Evolutionary conservation across 2,329 filamentous ascomycete species (phyloP), one percentile per base, ranked within the genome.

Genomic region (Keithomyces neogunnii): DNA sequence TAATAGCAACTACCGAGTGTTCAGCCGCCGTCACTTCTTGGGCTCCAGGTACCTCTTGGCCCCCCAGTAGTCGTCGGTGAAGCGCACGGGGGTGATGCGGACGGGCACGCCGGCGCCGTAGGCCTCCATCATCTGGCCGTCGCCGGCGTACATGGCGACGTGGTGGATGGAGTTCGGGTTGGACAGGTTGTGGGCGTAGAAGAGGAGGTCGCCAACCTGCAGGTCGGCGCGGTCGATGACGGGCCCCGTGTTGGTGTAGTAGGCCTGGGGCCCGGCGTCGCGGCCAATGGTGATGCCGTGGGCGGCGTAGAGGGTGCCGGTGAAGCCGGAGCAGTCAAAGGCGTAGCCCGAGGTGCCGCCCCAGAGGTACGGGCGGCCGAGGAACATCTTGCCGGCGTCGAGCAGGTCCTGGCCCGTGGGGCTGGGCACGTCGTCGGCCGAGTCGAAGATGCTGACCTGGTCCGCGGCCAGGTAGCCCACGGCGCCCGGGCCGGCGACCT

Each of bases 311-410:
- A 50, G 32, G 30, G 48, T 50, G 39, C 36, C 31, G 3, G 48
- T 50, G 33, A 50, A 50, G 26, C 48, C 48, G 3, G 48, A 50
- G 30, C 48, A 50, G 30, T 50, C 48, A 26, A 45, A 45, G 11
- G 48, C 48, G 35, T 33, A 50, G 2, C 48, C 48, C 8, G 48
- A 50, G 5, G 48, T 36, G 3, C 48, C 48, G 6, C 48, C 48
- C 48, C 48, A 50, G 9, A 50, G 30, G 26, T 50, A 50, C 3
- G 48, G 48, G n/a, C 31, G 26, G 9, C 39, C 39, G 4, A 50
- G 30, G 3, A 50, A 45, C 13, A 45, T 42, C 38, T 45, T 50
- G 5, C 36, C 48, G 5, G 48, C 28, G 32, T 44, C 39, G 6
- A 50, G 26, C 9, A 50, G 48, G 35, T 50, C 48, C 40, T 45